Percentiles rank a stretch among this genome's conserved stretches.
These are phyloP conservation scores for Eragrostis nindensis DNA, from an alignment of 176 grass and related monocot genomes.

Conservation along the genomic window DNA sequence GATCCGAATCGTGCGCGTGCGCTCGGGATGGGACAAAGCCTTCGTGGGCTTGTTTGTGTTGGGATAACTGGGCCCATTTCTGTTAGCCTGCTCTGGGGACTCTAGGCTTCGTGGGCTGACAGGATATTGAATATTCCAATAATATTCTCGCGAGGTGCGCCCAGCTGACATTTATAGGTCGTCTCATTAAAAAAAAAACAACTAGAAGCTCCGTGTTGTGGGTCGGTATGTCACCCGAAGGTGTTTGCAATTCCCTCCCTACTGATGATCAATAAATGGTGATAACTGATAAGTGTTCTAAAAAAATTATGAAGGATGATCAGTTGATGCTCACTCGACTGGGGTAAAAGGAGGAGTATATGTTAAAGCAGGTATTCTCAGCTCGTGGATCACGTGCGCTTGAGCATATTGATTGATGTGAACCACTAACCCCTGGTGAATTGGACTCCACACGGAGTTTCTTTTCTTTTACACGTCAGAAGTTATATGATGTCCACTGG, in stretches of 20 bases:
- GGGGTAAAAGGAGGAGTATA: background rate
- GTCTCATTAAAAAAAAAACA: no score
- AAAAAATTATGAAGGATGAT: no score
- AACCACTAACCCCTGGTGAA: background rate
- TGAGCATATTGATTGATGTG: background rate
- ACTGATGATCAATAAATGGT: no score
- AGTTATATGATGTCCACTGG: background rate
- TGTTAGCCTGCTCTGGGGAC: no score
- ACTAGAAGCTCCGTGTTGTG: no score
- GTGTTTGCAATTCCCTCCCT: no score
- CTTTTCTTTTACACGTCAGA: background rate
- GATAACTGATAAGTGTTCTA: no score
- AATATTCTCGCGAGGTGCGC: background rate
- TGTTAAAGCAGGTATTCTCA: background rate
- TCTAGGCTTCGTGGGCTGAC: no score
- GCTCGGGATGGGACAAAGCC: no score
- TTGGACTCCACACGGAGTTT: background rate
- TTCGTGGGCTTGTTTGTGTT: background rate
- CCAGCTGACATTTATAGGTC: background rate
- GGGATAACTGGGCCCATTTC: background rate
- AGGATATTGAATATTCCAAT: background rate
- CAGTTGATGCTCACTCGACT: background rate
- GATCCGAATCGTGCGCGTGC: conserved; percentile 10
- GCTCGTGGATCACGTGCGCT: background rate
- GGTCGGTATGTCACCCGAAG: no score